phyloP scores from a whole-genome alignment of 2,329 filamentous ascomycete genomes.

The Botrytis squamosa region DNA sequence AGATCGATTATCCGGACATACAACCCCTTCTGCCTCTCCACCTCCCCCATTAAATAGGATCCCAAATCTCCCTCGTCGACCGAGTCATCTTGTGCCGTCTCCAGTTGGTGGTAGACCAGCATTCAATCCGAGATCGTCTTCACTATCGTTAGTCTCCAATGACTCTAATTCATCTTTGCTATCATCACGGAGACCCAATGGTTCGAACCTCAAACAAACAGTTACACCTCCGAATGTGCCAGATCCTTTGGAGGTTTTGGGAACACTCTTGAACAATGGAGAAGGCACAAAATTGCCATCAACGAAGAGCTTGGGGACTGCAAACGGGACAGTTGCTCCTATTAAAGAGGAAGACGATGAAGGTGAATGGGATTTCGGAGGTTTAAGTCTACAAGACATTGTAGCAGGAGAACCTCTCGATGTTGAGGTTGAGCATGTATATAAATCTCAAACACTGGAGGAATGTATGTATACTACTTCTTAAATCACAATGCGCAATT shows the following conservation, averaged over 20 bases:
- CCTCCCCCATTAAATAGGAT: slow-evolving; percentile 61
- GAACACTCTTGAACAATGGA: slow-evolving; percentile 40
- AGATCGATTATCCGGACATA: slow-evolving; percentile 76
- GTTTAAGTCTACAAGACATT: slow-evolving; percentile 67
- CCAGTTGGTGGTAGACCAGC: slow-evolving; percentile 67
- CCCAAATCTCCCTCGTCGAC: slow-evolving; percentile 66
- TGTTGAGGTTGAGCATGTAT: slow-evolving; percentile 35
- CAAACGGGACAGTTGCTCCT: slow-evolving; percentile 28
- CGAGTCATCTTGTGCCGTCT: slow-evolving; percentile 67
- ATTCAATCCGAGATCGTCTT: slow-evolving; percentile 70
- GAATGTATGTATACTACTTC: slow-evolving; percentile 60
- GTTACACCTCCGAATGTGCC: slow-evolving; percentile 50
- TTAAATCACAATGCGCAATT: slow-evolving; percentile 3
- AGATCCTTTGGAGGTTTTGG: slow-evolving; percentile 71
- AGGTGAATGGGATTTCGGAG: slow-evolving; percentile 74
- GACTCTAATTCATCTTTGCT: slow-evolving; percentile 77
- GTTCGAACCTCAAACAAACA: slow-evolving; percentile 64
- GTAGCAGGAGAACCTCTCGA: slow-evolving; percentile 21
- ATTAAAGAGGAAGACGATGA: slow-evolving; percentile 54
- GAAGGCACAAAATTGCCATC: slow-evolving; percentile 25
- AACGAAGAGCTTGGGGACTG: slow-evolving; percentile 1
- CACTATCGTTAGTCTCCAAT: slow-evolving; percentile 72
- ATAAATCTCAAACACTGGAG: slow-evolving; percentile 62
- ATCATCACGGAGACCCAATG: slow-evolving; percentile 62
- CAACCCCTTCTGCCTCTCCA: slow-evolving; percentile 54